These are phyloP conservation scores for Uronychia setigera DNA, from an alignment of 73 alveolate species.

Conservation along the genomic window DNA sequence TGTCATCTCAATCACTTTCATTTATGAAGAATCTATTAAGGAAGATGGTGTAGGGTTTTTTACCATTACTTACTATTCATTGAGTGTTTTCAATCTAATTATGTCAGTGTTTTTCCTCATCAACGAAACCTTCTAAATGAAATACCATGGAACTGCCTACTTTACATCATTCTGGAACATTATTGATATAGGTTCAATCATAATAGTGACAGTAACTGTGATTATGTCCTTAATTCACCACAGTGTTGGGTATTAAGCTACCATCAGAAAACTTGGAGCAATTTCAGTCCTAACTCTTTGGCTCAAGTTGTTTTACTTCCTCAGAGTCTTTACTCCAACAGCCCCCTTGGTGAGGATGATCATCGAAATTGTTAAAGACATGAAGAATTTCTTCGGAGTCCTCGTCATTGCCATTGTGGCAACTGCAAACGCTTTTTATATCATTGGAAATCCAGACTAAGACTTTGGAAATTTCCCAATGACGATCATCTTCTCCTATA, in stretches of 20 bases:
- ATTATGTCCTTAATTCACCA: slow-evolving; percentile 2
- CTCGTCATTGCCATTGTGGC: slow-evolving; percentile 44
- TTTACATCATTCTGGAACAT: slow-evolving; percentile 30
- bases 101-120: not conserved
- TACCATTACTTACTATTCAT: not conserved
- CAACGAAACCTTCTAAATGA: slow-evolving; percentile 1
- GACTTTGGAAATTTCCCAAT: not conserved
- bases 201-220: not conserved
- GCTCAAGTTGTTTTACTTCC: slow-evolving; percentile 52
- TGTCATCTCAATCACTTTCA: slow-evolving; percentile 5
- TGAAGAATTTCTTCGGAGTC: slow-evolving; percentile 36
- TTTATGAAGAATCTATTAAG: not conserved
- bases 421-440: slow-evolving; percentile 36
- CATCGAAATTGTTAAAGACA: slow-evolving; percentile 35
- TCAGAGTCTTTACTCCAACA: slow-evolving; percentile 40
- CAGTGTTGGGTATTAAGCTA: too few species aligned
- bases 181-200: slow-evolving; percentile 2
- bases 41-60: not conserved
- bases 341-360: slow-evolving; percentile 51
- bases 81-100: slow-evolving; percentile 7
- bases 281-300: slow-evolving; percentile 47
- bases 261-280: slow-evolving; percentile 24
- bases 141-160: slow-evolving; percentile 12
- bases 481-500: slow-evolving; percentile 30
- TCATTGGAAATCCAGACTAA: slow-evolving; percentile 28